These are phyloP conservation scores for Colletotrichum costaricense DNA, from an alignment of 2,329 filamentous ascomycete genomes.

Conservation along the genomic window DNA sequence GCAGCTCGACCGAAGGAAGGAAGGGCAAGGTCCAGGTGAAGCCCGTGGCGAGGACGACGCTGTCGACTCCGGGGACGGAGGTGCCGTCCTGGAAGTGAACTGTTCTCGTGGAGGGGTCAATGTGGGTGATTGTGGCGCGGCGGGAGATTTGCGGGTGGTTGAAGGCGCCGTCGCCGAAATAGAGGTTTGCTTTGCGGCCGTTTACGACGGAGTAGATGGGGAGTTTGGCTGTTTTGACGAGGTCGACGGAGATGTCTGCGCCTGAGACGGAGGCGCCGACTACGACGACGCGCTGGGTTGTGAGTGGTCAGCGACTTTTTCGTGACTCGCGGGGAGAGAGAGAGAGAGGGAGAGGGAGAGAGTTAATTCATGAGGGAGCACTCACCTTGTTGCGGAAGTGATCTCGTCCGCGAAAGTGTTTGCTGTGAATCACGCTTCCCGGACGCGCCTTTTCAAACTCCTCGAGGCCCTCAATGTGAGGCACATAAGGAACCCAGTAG, in stretches of 20 bases:
- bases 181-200: conserved; percentile 60
- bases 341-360: too few species aligned
- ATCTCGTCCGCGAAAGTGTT: conserved; percentile 61
- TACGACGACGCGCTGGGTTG: conserved; percentile 63
- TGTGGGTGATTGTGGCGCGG: conserved; percentile 58
- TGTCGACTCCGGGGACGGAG: conserved; percentile 64
- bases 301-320: background rate
- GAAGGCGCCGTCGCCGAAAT: conserved; percentile 70
- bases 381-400: conserved; percentile 53
- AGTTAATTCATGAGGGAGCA: too few species aligned
- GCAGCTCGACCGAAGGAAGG: conserved; percentile 60
- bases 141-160: conserved; percentile 64
- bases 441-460: conserved; percentile 57
- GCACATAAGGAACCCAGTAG: conserved; percentile 69
- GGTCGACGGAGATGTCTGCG: conserved; percentile 69
- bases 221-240: conserved; percentile 55
- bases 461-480: conserved; percentile 59
- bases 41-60: conserved; percentile 75
- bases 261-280: conserved; percentile 75
- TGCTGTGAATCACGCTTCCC: conserved; percentile 65
- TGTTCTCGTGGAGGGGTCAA: conserved; percentile 52
- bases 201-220: conserved; percentile 65
- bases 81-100: conserved; percentile 69
- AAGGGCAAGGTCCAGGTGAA: conserved; percentile 75
- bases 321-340: too few species aligned